These are phyloP conservation scores for Pugionium dolabratum DNA, from an alignment of 345 rosid genomes.

Conservation along the genomic window DNA sequence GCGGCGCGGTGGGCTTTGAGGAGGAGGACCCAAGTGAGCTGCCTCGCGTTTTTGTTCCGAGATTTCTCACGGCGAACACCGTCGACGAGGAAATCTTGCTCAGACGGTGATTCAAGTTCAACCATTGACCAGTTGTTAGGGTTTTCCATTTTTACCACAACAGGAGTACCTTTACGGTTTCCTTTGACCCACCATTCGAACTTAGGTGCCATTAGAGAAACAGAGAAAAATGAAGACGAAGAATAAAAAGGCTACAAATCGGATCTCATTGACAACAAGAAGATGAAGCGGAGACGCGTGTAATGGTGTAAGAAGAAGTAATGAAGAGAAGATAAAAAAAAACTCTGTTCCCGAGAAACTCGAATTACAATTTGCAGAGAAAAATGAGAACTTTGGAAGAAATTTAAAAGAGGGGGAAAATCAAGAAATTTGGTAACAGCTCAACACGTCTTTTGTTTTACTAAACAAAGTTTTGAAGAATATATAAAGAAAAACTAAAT, in stretches of 20 bases:
- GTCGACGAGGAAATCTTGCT: conserved; percentile 63
- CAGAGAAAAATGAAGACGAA: background rate
- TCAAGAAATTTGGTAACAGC: conserved; percentile 52
- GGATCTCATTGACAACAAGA: conserved; percentile 46
- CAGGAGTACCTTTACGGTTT: conserved; percentile 82
- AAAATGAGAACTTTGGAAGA: conserved; percentile 5
- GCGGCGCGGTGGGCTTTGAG: conserved; percentile 94
- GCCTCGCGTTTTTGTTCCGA: conserved; percentile 90
- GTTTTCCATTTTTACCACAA: conserved; percentile 96
- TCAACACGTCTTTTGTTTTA: conserved; percentile 60
- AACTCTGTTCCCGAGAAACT: conserved; percentile 36
- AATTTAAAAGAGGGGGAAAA: conserved; percentile 1
- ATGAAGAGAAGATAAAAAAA: background rate
- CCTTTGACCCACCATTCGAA: conserved; percentile 82
- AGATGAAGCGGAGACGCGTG: conserved; percentile 44
- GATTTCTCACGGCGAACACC: conserved; percentile 42
- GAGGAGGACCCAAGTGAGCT: conserved; percentile 97
- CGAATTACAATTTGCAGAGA: too few relatives aligned
- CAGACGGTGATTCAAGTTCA: conserved; percentile 76
- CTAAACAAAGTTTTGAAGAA: background rate
- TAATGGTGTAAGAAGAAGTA: conserved; percentile 33
- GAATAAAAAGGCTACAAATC: conserved; percentile 32
- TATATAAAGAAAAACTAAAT: conserved; percentile 17
- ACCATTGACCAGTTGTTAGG: conserved; percentile 99
- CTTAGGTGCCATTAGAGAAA: conserved; percentile 60